phyloP scores from a whole-genome alignment of 768 basidiomycete genomes.

The Agrocybe pediades region DNA sequence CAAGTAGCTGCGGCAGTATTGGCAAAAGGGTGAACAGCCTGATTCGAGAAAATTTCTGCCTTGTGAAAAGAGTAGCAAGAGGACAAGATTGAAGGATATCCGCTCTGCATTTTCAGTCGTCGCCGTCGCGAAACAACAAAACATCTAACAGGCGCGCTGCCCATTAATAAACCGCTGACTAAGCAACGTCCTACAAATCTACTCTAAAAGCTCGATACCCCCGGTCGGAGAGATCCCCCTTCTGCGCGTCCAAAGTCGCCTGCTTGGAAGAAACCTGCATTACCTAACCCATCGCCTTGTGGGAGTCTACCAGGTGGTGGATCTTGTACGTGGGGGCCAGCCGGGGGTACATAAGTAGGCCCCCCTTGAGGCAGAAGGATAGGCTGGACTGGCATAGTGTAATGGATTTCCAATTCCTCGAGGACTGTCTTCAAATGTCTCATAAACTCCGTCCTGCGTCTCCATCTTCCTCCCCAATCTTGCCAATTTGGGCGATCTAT shows the following conservation, averaged over 20 bases:
- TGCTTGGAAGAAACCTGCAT: conserved; percentile 26
- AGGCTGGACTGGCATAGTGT: conserved; percentile 74
- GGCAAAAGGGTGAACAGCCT: conserved; percentile 47
- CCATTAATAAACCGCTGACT: conserved; percentile 1
- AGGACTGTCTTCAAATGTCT: conserved; percentile 66
- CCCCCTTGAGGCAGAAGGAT: conserved; percentile 49
- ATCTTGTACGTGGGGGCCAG: conserved; percentile 12
- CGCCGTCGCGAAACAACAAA: not conserved
- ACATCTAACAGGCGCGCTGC: not conserved
- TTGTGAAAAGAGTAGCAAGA: conserved; percentile 42
- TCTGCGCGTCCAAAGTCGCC: conserved; percentile 22
- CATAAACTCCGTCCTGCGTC: conserved; percentile 76
- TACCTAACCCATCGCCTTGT: conserved; percentile 18
- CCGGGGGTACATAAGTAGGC: conserved; percentile 1
- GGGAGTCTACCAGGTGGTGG: conserved; percentile 14
- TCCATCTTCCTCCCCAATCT: conserved; percentile 84
- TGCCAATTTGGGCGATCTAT: conserved; percentile 83
- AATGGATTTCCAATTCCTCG: conserved; percentile 74
- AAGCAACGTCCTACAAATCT: not conserved
- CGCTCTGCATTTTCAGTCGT: conserved; percentile 6
- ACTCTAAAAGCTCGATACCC: conserved; percentile 17
- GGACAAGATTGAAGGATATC: conserved; percentile 38
- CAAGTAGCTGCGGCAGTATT: conserved; percentile 41
- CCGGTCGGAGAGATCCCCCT: conserved; percentile 18
- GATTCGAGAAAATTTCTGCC: conserved; percentile 34